Evolutionary conservation across 345 rosid species (phyloP).

Genomic region (Pugionium cornutum): DNA sequence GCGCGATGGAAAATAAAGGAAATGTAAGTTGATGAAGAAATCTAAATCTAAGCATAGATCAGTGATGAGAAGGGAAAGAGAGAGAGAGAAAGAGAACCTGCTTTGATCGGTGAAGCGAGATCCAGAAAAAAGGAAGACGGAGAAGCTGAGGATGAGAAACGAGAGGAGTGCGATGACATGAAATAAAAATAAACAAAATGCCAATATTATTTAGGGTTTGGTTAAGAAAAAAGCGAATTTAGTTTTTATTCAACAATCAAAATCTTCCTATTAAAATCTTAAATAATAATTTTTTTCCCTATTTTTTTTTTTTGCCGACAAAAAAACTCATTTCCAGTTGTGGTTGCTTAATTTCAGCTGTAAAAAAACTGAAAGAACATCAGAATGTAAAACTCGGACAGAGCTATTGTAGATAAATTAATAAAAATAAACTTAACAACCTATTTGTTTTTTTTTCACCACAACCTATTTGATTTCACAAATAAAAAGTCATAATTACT

Average conservation of each 20-base stretch:
- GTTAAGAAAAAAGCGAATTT: not conserved
- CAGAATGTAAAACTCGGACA: conserved; percentile 22
- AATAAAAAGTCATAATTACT: no score
- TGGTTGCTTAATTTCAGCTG: conserved; percentile 17
- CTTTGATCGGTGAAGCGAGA: conserved; percentile 30
- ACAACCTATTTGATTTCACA: no score
- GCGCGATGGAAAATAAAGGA: not conserved
- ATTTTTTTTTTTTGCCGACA: not conserved
- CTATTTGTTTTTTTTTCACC: no score
- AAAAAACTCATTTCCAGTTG: conserved; percentile 19
- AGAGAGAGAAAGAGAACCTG: conserved; percentile 32
- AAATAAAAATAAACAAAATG: conserved; percentile 10
- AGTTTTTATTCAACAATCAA: conserved; percentile 2
- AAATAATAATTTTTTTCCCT: no score
- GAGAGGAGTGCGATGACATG: conserved; percentile 36
- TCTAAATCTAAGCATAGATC: conserved; percentile 30
- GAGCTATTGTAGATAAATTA: not conserved
- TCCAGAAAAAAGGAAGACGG: conserved; percentile 29
- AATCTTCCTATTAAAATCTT: no score
- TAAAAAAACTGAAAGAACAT: not conserved
- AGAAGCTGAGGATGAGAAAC: conserved; percentile 33
- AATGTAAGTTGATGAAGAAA: conserved; percentile 27
- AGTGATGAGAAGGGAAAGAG: conserved; percentile 14
- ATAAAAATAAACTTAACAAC: no score
- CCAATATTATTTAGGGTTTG: conserved; percentile 36